Percentiles rank a stretch among this genome's conserved stretches.
Evolutionary conservation across 441 rosid species (phyloP).

Genomic region (Syzygium malaccense): DNA sequence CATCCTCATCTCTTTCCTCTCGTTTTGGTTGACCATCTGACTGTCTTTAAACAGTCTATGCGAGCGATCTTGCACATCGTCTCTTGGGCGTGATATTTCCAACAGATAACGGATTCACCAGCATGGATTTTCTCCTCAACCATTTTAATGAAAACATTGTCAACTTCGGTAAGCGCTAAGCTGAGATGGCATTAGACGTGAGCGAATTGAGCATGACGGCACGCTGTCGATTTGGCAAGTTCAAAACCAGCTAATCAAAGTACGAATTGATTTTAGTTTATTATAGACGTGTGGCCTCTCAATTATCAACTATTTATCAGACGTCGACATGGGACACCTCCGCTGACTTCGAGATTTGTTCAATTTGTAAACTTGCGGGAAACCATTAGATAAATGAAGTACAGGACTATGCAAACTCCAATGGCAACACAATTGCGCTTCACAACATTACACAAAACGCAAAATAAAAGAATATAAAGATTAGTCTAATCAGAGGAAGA

Average conservation of each 20-base stretch:
- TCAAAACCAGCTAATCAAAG: background rate
- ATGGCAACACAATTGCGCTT: background rate
- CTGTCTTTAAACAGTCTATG: background rate
- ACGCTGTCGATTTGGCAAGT: background rate
- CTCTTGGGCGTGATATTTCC: background rate
- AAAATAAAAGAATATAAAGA: background rate
- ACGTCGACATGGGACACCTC: background rate
- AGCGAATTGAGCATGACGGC: too few species aligned
- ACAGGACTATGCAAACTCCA: background rate
- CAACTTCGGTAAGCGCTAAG: too few species aligned
- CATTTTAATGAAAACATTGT: background rate
- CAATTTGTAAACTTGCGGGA: background rate
- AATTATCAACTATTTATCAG: background rate
- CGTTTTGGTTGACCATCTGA: background rate
- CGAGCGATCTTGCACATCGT: background rate
- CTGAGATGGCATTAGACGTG: background rate
- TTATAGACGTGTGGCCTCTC: background rate
- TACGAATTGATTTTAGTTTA: background rate
- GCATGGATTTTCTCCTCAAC: background rate
- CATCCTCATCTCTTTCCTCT: background rate
- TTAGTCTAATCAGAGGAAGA: slow-evolving; percentile 44
- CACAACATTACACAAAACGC: background rate
- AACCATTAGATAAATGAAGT: background rate
- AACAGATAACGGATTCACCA: background rate
- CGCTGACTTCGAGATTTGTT: background rate